Conservation (phyloP, 805 yeast genomes). For the Cyberlindnera bimundalis region DNA sequence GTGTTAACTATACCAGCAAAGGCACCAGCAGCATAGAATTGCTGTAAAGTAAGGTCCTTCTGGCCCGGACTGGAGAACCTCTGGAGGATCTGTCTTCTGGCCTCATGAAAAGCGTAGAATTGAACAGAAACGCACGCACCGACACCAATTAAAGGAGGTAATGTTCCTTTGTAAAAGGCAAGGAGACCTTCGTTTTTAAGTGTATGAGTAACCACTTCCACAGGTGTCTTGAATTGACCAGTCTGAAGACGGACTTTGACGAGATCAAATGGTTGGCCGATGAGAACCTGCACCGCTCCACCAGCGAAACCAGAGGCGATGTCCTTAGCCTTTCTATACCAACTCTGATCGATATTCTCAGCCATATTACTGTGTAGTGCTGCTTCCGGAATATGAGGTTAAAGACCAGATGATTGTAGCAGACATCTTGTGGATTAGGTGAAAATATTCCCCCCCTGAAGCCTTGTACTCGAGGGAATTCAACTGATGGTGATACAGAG, state of each 20-base stretch:
- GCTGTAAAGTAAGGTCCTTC: conserved; percentile 47
- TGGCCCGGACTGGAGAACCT: conserved; percentile 36
- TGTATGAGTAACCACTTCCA: conserved; percentile 70
- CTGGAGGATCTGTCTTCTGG: conserved; percentile 61
- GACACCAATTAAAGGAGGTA: conserved; percentile 89
- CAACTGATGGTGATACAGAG: conserved; percentile 5
- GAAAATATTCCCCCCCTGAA: too few relatives aligned
- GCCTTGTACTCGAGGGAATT: too few relatives aligned
- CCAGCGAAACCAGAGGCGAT: conserved; percentile 86
- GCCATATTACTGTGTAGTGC: conserved; percentile 3
- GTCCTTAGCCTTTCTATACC: conserved; percentile 43
- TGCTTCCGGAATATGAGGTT: too few relatives aligned
- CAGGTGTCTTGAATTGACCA: conserved; percentile 73
- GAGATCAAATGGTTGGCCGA: conserved; percentile 91
- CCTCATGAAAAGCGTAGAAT: conserved; percentile 89
- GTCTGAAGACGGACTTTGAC: conserved; percentile 92
- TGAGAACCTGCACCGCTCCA: conserved; percentile 92
- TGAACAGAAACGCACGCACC: conserved; percentile 98
- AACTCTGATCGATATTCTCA: conserved; percentile 12
- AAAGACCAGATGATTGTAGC: too few relatives aligned
- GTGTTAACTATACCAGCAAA: conserved; percentile 92
- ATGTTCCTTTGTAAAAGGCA: conserved; percentile 91
- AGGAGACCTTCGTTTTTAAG: conserved; percentile 74
- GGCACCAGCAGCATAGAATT: conserved; percentile 81
- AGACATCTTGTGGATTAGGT: too few relatives aligned